Evolutionary conservation across 139 green algal genomes (phyloP), one percentile per base, ranked within the genome.

Genomic region (Asterochloris erici): DNA sequence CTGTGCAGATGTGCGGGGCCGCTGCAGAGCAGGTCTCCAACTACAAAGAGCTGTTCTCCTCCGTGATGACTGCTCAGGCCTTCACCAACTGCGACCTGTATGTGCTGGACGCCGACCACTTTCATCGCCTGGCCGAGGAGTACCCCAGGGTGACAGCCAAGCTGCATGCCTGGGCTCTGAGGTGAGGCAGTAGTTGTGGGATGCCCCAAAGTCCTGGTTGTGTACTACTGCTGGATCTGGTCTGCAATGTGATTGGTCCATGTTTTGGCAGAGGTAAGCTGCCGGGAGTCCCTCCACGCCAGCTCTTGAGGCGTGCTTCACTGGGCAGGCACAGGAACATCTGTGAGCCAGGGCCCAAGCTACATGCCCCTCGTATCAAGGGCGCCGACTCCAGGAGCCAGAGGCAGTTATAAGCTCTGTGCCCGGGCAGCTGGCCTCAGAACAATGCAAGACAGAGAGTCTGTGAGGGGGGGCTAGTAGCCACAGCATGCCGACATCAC

Each of bases 71-170:
- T 62, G 76, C 76, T 26, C 60, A 26, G 13, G 76, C 76, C 38
- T 26, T 81, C 24, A 81, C 76, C 28, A 81, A 81, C 76, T 70
- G 60, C 24, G 60, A 69, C 61, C n/a, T 81, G 61, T 81, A 70
- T 23, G n/a, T 63, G 17, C 61, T 81, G 76, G n/a, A 70, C 23
- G 76, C 76, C n/a, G 61, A 81, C 17, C 54, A 71, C 13, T 81
- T 81, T 14, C 76, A 81, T 54, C 10, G 27, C 24, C 47, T 69
- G n/a, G 76, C n/a, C 0, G 76, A 81, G 19, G 19, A 81, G 23
- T 81, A 81, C n/a, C 76, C 76, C 21, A 28, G 12, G n/a, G 76
- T 81, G 17, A 79, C 63, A 24, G 29, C 14, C 74, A 79, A 79
- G 74, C 74, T 79, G 12, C 29, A 79, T 12, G 74, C 74, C 12